Evolutionary conservation across 2,329 filamentous ascomycete genomes (phyloP), one percentile per base, ranked within the genome.

Genomic region (Macrophomina phaseolina): DNA sequence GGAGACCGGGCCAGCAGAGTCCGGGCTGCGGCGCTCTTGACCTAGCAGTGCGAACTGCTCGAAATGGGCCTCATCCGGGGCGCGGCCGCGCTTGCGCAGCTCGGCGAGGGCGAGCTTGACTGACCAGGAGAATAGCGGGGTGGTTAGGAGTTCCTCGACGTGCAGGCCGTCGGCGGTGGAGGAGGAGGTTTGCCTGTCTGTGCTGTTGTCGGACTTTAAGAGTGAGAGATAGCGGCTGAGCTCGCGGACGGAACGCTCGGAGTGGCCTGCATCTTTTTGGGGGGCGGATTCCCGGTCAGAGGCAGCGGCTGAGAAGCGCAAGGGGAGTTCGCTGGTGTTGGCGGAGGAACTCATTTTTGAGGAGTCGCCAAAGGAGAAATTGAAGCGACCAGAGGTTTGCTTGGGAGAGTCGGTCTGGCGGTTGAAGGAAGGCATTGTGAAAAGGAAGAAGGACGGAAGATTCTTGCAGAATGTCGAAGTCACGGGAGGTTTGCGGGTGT

Each of bases 91-190:
- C 49, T 34, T 48, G 48, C 46, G 46, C 48, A 40, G 38, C n/a
- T 40, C 38, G 12, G 48, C 56, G 1, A 67, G 48, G 2, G 65
- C 49, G n/a, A 52, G 56, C 56, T 63, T 67, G 48, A 55, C 48
- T 30, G 48, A 38, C 65, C 65, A 67, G 12, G 65, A 67, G 48
- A 67, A 67, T 9, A 67, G 56, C 23, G 65, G 65, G 0, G 65
- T 52, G 1, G 38, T 63, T 16, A 62, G 55, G 1, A 62, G 48
- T n/a, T 67, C 65, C 12, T 67, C 65, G 48, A 53, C 49, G 36
- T 53, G 61, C 18, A 64, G 28, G 14, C 46, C 48, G 36, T 32
- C 16, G 11, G 23, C n/a, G 16, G 23, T 4, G n/a, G 32, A 11
- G 3, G 28, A 11, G 12, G n/a, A 5, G 12, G n/a, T 14, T 11